A percentile compares a stretch with the other conserved stretches of the same genome.
Evolutionary conservation across 208 protist genomes (phyloP).

Genomic region (Strigomonas galati): DNA sequence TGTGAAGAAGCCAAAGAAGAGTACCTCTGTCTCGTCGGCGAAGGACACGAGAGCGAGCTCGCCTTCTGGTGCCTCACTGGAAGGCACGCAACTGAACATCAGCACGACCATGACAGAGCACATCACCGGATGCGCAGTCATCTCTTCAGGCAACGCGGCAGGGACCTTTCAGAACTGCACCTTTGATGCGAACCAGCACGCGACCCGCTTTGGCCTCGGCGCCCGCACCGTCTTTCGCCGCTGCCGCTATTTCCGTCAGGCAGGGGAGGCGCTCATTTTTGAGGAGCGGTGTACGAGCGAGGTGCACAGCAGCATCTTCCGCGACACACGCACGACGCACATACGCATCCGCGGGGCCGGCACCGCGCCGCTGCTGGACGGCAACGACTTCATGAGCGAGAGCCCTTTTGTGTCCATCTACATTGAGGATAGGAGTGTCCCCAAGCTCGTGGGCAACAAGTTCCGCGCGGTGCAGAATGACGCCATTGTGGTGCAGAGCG

Average conservation of each 20-base stretch:
- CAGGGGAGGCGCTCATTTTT: constrained; percentile 13
- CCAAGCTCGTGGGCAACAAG: constrained; percentile 22
- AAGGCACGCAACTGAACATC: constrained; percentile 9
- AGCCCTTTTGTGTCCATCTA: constrained; percentile 21
- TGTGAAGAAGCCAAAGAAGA: background rate
- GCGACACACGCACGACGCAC: constrained; percentile 15
- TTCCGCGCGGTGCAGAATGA: constrained; percentile 19
- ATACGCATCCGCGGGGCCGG: constrained; percentile 14
- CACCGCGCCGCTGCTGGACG: constrained; percentile 19
- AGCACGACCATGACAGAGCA: constrained; percentile 19
- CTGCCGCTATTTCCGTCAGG: constrained; percentile 19
- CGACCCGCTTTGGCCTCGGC: constrained; percentile 13
- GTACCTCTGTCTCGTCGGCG: background rate
- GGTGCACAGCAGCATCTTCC: constrained; percentile 24
- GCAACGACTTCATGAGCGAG: constrained; percentile 21
- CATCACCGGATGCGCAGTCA: constrained; percentile 22
- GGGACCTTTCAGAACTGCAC: constrained; percentile 22
- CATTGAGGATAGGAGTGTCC: background rate
- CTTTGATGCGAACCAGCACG: constrained; percentile 24
- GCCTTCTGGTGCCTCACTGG: background rate
- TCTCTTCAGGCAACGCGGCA: constrained; percentile 17
- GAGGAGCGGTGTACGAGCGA: constrained; percentile 10
- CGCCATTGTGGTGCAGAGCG: constrained; percentile 23
- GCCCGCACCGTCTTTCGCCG: constrained; percentile 19
- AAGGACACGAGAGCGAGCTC: background rate